A percentile compares a stretch with the other conserved stretches of the same genome.
phyloP scores from a whole-genome alignment of 2,329 filamentous ascomycete genomes.

The Colletotrichum sp. region DNA sequence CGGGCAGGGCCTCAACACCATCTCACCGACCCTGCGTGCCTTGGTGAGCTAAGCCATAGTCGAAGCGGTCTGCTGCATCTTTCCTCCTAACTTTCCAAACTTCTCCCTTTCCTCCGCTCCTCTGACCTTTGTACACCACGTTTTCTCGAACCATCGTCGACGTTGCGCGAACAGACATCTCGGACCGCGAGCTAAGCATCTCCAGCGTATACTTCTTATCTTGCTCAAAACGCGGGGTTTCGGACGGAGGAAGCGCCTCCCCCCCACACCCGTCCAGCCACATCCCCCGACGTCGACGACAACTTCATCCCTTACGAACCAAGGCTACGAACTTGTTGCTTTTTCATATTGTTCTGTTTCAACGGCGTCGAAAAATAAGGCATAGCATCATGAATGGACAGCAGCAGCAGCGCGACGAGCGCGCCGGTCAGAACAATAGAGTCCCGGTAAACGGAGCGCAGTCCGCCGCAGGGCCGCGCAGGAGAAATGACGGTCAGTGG shows the following conservation, averaged over 20 bases:
- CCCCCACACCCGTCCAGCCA: constrained; percentile 15
- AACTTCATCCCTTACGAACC: background rate
- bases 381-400: constrained; percentile 14
- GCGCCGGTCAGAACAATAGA: constrained; percentile 27
- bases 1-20: constrained; percentile 20
- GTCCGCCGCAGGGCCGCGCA: constrained; percentile 15
- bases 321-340: background rate
- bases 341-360: background rate
- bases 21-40: constrained; percentile 19
- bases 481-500: constrained; percentile 23
- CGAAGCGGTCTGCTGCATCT: constrained; percentile 12
- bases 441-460: constrained; percentile 11
- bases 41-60: constrained; percentile 14
- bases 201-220: constrained; percentile 17
- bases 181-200: constrained; percentile 15
- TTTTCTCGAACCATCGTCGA: constrained; percentile 1
- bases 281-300: background rate
- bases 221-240: constrained; percentile 20
- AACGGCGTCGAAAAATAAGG: background rate
- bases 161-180: constrained; percentile 19
- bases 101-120: background rate
- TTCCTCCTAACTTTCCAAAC: background rate
- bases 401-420: constrained; percentile 21
- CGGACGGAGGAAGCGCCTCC: constrained; percentile 15
- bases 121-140: background rate